Evolutionary conservation across 441 rosid genomes (phyloP), one percentile per base, ranked within the genome.

Genomic region (Oxalis stricta): DNA sequence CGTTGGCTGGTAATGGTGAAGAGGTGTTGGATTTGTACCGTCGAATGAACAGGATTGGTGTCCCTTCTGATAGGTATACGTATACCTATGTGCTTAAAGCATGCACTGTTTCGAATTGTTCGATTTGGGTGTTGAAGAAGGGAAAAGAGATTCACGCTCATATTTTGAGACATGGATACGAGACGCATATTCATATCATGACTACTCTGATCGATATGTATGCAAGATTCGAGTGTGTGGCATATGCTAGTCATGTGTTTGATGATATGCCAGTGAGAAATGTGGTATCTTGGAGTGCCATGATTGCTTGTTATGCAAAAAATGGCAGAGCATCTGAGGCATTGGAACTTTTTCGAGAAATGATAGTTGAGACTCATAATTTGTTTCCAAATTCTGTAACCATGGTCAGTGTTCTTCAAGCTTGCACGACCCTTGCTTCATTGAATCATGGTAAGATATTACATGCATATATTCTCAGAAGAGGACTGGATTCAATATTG

Each of bases 121-220:
- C 61, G 35, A 18, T n/a, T 47, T 45, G 55, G 12, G 46, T 66
- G 41, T 58, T 76, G 21, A 63, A 33, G 1, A 74, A 65, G 41
- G 97, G 89, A 38, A 84, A 63, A 62, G 94, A 88, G 79, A 73
- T 84, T 64, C 95, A 88, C 29, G 85, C 77, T 1, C 79, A 76
- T 38, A 59, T 88, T 35, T 61, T 84, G 35, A 56, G 93, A 41
- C 60, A 50, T 21, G 82, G 85, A 11, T 84, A 69, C 31, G 83
- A 55, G 44, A 56, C 61, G 0, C 56, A 60, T 69, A 87, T 84
- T 42, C 81, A 84, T 62, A 61, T 77, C 37, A 75, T 77, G 93
- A 88, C 97, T 35, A 88, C 95, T 56, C 69, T 88, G 82, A 41
- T 84, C 32, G 93, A 88, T 47, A 68, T 82, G 79, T 88, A 88